A percentile compares a stretch with the other conserved stretches of the same genome.
phyloP scores from a whole-genome alignment of 1,139 yeast genomes.

The Petasospora fabianii region DNA sequence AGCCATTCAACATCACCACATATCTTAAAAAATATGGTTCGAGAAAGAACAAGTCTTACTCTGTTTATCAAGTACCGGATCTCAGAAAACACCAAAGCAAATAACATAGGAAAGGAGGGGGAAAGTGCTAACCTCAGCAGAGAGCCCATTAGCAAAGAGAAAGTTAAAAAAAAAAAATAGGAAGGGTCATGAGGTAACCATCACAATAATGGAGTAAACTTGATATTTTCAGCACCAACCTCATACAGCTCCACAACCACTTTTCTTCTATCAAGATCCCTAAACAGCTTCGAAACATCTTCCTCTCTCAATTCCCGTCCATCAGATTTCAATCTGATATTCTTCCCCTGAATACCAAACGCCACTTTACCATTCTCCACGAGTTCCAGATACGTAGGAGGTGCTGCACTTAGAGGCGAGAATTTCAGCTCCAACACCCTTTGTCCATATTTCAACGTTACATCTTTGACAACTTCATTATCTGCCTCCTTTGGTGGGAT shows the following conservation, averaged over 20 bases:
- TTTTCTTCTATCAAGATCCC: conserved; percentile 11
- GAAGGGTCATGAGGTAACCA: too few relatives aligned
- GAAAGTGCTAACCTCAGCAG: too few relatives aligned
- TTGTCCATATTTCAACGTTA: conserved; percentile 41
- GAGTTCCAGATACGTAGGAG: conserved; percentile 66
- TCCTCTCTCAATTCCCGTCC: conserved; percentile 19
- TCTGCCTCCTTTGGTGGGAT: conserved; percentile 26
- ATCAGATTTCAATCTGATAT: conserved; percentile 27
- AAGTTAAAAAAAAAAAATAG: too few relatives aligned
- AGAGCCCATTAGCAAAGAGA: too few relatives aligned
- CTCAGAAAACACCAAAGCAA: too few relatives aligned
- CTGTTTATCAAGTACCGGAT: too few relatives aligned
- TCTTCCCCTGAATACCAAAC: conserved; percentile 45
- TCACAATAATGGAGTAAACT: conserved; percentile 22
- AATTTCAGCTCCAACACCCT: conserved; percentile 53
- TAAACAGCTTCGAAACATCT: conserved; percentile 21
- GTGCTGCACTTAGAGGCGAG: conserved; percentile 56
- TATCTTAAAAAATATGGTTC: too few relatives aligned
- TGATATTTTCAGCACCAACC: conserved; percentile 9
- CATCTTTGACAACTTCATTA: conserved; percentile 32
- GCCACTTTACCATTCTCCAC: conserved; percentile 69
- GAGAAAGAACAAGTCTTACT: too few relatives aligned
- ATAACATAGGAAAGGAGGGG: too few relatives aligned
- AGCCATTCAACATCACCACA: too few relatives aligned
- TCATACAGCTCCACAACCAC: conserved; percentile 24